Conservation (phyloP, 2,329 filamentous ascomycete species). For the Stagonosporopsis chrysanthemi region DNA sequence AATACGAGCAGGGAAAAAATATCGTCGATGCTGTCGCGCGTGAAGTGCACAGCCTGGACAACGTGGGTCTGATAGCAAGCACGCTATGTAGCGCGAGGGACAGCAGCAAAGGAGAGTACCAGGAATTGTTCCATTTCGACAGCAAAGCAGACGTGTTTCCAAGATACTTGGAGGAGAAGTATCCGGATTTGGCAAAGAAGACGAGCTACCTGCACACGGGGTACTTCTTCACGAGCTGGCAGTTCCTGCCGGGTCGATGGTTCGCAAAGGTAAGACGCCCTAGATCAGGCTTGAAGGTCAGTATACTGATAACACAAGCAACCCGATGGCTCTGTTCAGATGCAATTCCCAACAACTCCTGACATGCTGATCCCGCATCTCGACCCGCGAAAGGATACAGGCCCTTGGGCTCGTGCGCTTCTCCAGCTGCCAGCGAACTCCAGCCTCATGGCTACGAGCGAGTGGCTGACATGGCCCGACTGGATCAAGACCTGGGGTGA, state of each 20-base stretch:
- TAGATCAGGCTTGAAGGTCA: neutral
- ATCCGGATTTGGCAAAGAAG: conserved; percentile 28
- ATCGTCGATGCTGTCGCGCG: conserved; percentile 37
- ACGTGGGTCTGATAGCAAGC: conserved; percentile 31
- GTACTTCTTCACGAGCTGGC: conserved; percentile 33
- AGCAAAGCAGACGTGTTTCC: conserved; percentile 37
- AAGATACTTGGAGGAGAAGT: conserved; percentile 28
- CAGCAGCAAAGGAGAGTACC: conserved; percentile 33
- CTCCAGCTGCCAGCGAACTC: conserved; percentile 28
- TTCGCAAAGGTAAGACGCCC: conserved; percentile 25
- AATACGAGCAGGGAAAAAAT: conserved; percentile 39
- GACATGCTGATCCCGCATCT: conserved; percentile 24
- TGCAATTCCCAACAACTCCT: conserved; percentile 25
- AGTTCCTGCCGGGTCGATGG: conserved; percentile 23
- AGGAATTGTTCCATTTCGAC: conserved; percentile 40
- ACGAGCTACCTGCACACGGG: conserved; percentile 32
- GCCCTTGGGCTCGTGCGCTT: conserved; percentile 28
- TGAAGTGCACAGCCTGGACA: conserved; percentile 27
- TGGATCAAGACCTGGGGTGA: conserved; percentile 34
- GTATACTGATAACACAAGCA: conserved; percentile 9
- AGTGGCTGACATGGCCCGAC: conserved; percentile 29
- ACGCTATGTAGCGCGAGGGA: conserved; percentile 33
- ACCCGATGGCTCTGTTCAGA: conserved; percentile 24
- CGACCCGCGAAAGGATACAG: conserved; percentile 27
- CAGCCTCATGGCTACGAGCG: conserved; percentile 34